Percentiles rank a stretch among this genome's conserved stretches.
Evolutionary conservation across 202 grass and related monocot species (phyloP).

Genomic region (Musa balbisiana): DNA sequence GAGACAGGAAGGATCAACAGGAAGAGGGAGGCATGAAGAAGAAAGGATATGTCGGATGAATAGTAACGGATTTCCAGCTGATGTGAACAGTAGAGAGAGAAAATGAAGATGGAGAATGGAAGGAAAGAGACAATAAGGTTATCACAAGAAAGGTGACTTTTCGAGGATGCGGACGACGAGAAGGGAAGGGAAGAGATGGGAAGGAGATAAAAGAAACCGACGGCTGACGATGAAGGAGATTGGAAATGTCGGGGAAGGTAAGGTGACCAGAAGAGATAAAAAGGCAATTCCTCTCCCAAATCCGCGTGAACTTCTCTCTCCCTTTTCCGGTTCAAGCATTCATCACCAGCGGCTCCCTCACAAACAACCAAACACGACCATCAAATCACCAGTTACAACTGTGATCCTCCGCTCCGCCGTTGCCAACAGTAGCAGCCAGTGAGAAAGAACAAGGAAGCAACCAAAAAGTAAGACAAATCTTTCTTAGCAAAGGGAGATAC

Average conservation of each 20-base stretch:
- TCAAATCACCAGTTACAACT: background rate
- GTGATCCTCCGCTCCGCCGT: background rate
- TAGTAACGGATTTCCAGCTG: background rate
- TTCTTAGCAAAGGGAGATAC: background rate
- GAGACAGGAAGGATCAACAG: background rate
- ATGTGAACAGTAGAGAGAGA: background rate
- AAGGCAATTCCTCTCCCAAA: background rate
- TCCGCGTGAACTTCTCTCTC: background rate
- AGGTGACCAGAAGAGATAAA: too few species aligned
- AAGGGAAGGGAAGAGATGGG: too few species aligned
- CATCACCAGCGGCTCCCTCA: background rate
- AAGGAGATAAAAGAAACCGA: too few species aligned
- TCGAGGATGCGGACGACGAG: too few species aligned
- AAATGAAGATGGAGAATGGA: background rate
- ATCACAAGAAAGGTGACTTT: background rate
- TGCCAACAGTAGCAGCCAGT: background rate
- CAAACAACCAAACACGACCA: background rate
- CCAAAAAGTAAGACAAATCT: background rate
- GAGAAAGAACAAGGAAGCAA: background rate
- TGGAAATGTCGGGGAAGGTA: too few species aligned
- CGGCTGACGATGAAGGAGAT: too few species aligned
- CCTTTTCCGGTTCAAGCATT: background rate
- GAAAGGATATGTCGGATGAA: background rate
- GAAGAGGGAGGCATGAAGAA: background rate
- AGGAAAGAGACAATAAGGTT: background rate